Conservation (phyloP, 495 filamentous ascomycete genomes). For the Aspergillus avenaceus region DNA sequence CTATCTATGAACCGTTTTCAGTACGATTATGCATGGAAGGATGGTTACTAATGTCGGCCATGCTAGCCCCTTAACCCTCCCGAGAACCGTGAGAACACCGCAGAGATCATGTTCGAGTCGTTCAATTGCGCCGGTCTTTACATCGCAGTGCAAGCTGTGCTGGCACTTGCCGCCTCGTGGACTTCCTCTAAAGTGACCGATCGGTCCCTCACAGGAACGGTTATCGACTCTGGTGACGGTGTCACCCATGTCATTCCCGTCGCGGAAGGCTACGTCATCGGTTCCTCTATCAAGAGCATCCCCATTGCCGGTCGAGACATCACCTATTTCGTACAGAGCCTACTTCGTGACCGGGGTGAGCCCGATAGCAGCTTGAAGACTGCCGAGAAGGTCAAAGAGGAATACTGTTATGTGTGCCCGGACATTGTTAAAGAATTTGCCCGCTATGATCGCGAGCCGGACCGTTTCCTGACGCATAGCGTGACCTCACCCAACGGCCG, state of each 20-base stretch:
- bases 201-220: constrained; percentile 93
- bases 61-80: constrained; percentile 88
- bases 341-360: constrained; percentile 93
- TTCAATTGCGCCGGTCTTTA: constrained; percentile 99
- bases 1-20: neutral
- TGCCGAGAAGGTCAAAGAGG: constrained; percentile 95
- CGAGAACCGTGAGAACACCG: constrained; percentile 97
- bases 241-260: constrained; percentile 99
- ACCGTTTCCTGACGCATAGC: constrained; percentile 82
- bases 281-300: constrained; percentile 97
- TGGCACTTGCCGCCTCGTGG: constrained; percentile 96
- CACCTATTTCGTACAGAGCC: constrained; percentile 94
- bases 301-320: constrained; percentile 96
- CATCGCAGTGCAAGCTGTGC: constrained; percentile 96
- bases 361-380: constrained; percentile 96
- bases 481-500: constrained; percentile 84
- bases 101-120: constrained; percentile 99
- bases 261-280: constrained; percentile 97
- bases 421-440: constrained; percentile 98
- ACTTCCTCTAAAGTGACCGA: constrained; percentile 97
- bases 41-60: constrained; percentile 8
- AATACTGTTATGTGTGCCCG: constrained; percentile 95
- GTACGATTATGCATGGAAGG: neutral
- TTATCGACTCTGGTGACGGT: constrained; percentile 96
- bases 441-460: constrained; percentile 86